Evolutionary conservation across 2,329 filamentous ascomycete genomes (phyloP), one percentile per base, ranked within the genome.

Genomic region (Bertia moriformis): DNA sequence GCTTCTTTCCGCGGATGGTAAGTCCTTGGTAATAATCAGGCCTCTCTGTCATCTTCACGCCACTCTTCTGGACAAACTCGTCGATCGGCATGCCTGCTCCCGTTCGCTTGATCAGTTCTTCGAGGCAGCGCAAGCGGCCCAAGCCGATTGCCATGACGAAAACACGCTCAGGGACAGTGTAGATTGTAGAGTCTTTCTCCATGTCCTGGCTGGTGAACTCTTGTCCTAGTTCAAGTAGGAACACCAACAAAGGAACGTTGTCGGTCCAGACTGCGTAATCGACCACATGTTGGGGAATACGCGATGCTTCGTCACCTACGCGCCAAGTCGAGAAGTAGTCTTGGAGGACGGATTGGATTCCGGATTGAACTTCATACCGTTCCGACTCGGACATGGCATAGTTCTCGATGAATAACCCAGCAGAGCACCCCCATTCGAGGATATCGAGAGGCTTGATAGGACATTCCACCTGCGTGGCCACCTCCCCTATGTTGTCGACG

Each of bases 11-110:
- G 45, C 82, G 77, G 15, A 35, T 35, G 1, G 74, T 78, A 19
- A 89, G 56, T 0, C 85, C 85, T 54, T 83, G 80, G 51, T 93
- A 93, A 53, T 73, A 83, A 14, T 69, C 69, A 1, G 83, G 73
- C 53, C 79, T 83, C 45, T 72, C 62, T 39, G 72, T 65, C 38
- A 78, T 54, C 48, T 79, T 67, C 1, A 80, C 56, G 2, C 81
- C 81, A 41, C 67, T 78, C 41, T 70, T 71, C 55, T 78, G 71
- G 33, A 83, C 69, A 4, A 91, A 58, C 14, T 72, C 61, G 37
- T 81, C 71, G 0, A 88, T 58, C 0, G 82, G 79, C 42, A 89
- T 69, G 1, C 81, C 81, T 3, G 73, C 73, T 1, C 82, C 83
- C 4, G 71, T 73, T 4, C 62, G 61, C 50, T 68, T 73, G 52